Evolutionary conservation across 345 rosid species (phyloP), one percentile per base, ranked within the genome.

Genomic region (Syzygium oleosum): DNA sequence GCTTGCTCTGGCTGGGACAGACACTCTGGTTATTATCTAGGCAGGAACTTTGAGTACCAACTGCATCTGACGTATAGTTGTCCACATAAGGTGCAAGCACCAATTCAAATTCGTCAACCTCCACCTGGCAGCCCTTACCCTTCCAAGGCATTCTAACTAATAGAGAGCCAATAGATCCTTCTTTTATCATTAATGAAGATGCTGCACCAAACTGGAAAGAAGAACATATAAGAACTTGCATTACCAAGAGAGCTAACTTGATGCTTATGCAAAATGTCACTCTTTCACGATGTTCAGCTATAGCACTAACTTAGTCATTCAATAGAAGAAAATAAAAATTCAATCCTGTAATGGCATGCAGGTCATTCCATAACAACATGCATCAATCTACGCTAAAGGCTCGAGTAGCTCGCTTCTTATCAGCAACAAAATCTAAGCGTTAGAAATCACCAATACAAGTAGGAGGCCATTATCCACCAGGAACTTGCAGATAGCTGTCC

Each of bases 81-180:
- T 91, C 90, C 54, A 65, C 86, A 84, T 91, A 90, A 51, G 96
- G 95, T 43, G 97, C 92, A 83, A 98, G 90, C 80, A 98, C 96
- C 58, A 98, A 90, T 94, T 98, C 99, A 88, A 98, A 93, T 87
- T 96, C 98, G 86, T 94, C 98, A 85, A 96, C 89, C 95, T 95
- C 99, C 91, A 96, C 94, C 91, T 94, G 91, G 90, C 95, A 98
- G 53, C 98, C 98, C 87, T 94, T 90, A 34, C 93, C 94, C 87
- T 91, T 95, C 98, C 98, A 94, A 51, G 98, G 99, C 97, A 98
- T 91, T 89, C 90, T 95, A 86, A 95, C 95, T 73, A 93, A 90
- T 87, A 98, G 89, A 80, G 99, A 95, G 51, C 98, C 96, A 59
- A 98, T 92, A 8, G 99, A 96, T 15, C 99, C 99, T 92, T 98